Base-by-base conservation (phyloP, 805 yeast genomes). In the Ogataea pini region DNA sequence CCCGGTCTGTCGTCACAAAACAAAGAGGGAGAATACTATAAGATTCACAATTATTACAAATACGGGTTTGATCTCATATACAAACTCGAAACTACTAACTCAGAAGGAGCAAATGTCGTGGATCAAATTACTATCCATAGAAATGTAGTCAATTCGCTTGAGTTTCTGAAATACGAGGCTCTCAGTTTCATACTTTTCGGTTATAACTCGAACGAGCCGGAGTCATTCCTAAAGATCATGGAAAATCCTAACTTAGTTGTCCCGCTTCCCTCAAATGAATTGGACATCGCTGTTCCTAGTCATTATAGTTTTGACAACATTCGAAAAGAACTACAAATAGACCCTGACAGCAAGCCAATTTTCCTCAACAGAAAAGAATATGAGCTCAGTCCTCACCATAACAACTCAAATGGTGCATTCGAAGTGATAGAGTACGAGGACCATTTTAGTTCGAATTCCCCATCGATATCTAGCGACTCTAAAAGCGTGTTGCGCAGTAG, bases 11-110 rank as follows among this genome's bases (percentile, higher is more conserved):
- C 58, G 25, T 36, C 41, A 19, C 31, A 24, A 37, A 43, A 44
- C 55, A 45, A 46, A 49, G 45, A 53, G 17, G 38, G 48, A n/a
- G 33, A 42, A 22, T 32, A 48, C 8, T 49, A 47, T 39, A 54
- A 75, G 42, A 77, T 80, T 52, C 85, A 82, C 61, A 82, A 81
- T 57, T 82, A 82, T 59, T 82, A 73, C 60, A 60, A 70, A 18
- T 69, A 60, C 53, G 87, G 87, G 0, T 62, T 80, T 34, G 87
- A 82, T 59, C 60, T 80, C 7, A 61, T 80, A 19, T 82, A 79
- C 60, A 72, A 73, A 33, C 64, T 77, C 29, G 58, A 61, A 8
- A 19, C 22, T 0, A 54, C 64, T 3, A 39, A 25, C 14, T 43
- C 46, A 7, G 58, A 63, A 18, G 73, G 60, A 8, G 49, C 55